Base-by-base conservation (phyloP, 2,329 filamentous ascomycete species). In the Septoria petroselini region DNA sequence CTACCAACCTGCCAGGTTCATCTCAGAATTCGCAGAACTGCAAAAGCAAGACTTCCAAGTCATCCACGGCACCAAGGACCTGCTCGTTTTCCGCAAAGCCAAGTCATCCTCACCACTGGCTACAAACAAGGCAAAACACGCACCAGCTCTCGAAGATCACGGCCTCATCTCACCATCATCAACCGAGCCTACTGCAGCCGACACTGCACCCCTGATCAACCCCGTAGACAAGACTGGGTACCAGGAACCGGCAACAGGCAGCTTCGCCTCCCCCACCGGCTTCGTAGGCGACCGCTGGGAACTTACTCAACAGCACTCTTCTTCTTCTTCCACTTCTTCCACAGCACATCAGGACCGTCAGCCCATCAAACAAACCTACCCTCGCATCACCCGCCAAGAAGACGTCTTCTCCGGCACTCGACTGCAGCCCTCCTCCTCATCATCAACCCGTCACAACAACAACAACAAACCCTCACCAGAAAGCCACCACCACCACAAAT, bases 71-170 rank as follows among this genome's bases (percentile, higher is more conserved):
- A 74, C 74, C 40, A 77, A 77, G 4, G 77, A 87, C 55, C 73
- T 86, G 3, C 73, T 88, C 19, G 76, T 88, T 3, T 85, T 87
- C 62, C 81, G 81, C 55, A 83, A 85, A 66, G 75, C 80, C 3
- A 71, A 74, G 5, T 60, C 68, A 2, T 60, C 68, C 12, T 45
- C 50, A 11, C 37, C 4, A 38, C 19, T 33, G 2, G 35, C 30
- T 23, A 42, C 37, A 17, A 18, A 33, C 7, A 33, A 30, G 12
- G 39, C 30, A 15, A 35, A 39, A n/a, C 29, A n/a, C n/a, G n/a
- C n/a, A n/a, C n/a, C 61, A 23, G 39, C 43, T 15, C 41, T 63
- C 7, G 45, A 50, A 14, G 62, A 62, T 29, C 59, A 64, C 19
- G 59, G 57, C 7, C 47, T 62, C 7, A 34, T 59, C 17, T 57